phyloP scores from a whole-genome alignment of 23 red algal genomes.

The Gracilariopsis chorda region DNA sequence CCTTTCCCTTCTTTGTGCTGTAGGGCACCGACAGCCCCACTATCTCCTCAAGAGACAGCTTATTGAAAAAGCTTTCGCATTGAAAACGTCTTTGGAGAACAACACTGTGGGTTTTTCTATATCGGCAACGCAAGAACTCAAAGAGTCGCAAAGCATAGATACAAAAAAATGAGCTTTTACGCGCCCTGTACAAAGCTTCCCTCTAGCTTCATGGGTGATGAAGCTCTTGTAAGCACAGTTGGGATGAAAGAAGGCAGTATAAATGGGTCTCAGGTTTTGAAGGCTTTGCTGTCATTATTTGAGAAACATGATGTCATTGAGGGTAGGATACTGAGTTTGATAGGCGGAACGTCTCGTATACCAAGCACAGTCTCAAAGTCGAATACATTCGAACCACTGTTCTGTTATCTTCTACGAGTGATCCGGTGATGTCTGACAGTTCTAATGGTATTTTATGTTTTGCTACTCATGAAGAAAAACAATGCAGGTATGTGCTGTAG shows the following conservation, averaged over 20 bases:
- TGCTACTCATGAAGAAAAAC: neutral
- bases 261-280: neutral
- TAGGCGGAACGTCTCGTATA: no score
- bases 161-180: no score
- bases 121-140: no score
- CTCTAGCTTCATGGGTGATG: neutral
- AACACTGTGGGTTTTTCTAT: no score
- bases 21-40: no score
- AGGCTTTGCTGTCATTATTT: neutral
- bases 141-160: no score
- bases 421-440: neutral
- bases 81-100: no score
- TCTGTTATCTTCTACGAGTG: neutral
- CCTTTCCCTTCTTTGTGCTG: no score
- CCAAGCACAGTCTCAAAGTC: neutral
- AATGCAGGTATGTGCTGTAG: neutral
- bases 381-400: neutral
- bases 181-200: neutral
- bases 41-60: neutral
- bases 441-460: neutral
- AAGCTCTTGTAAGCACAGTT: neutral
- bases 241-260: neutral
- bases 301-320: no score
- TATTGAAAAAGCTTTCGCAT: no score
- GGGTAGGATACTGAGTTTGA: no score